These are phyloP conservation scores for Penicillium coffeae DNA, from an alignment of 495 filamentous ascomycete genomes.

Conservation along the genomic window DNA sequence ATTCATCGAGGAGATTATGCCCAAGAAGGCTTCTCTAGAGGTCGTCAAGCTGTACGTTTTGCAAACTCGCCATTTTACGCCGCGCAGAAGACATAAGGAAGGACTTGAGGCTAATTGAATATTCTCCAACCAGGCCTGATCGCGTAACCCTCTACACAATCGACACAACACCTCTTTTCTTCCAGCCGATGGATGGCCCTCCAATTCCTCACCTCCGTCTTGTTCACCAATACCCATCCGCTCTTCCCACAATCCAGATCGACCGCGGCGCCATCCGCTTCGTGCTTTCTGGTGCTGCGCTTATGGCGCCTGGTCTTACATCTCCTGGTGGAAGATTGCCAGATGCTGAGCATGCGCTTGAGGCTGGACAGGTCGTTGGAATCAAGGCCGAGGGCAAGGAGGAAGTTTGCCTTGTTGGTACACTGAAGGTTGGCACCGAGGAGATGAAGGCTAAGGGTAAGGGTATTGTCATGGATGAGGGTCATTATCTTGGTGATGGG, in stretches of 20 bases:
- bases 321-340: constrained; percentile 75
- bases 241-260: constrained; percentile 55
- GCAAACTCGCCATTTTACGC: too few species aligned
- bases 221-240: constrained; percentile 58
- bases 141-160: constrained; percentile 82
- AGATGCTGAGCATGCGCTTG: constrained; percentile 49
- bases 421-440: constrained; percentile 81
- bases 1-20: constrained; percentile 89
- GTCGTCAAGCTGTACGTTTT: constrained; percentile 76
- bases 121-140: constrained; percentile 61
- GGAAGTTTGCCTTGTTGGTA: constrained; percentile 82
- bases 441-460: constrained; percentile 92
- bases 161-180: constrained; percentile 74
- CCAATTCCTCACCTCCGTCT: constrained; percentile 76
- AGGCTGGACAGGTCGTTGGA: constrained; percentile 77
- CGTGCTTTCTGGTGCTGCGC: constrained; percentile 83
- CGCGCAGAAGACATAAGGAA: too few species aligned
- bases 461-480: constrained; percentile 86
- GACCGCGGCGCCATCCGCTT: constrained; percentile 97
- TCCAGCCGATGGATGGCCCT: constrained; percentile 77
- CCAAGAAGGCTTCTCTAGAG: constrained; percentile 92
- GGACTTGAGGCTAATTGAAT: too few species aligned
- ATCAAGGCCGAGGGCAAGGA: constrained; percentile 91
- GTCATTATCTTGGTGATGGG: constrained; percentile 92
- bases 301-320: constrained; percentile 94